Percentiles rank a stretch among this genome's conserved stretches.
phyloP scores from a whole-genome alignment of 2,329 filamentous ascomycete genomes.

The Nannizziopsis barbatae region DNA sequence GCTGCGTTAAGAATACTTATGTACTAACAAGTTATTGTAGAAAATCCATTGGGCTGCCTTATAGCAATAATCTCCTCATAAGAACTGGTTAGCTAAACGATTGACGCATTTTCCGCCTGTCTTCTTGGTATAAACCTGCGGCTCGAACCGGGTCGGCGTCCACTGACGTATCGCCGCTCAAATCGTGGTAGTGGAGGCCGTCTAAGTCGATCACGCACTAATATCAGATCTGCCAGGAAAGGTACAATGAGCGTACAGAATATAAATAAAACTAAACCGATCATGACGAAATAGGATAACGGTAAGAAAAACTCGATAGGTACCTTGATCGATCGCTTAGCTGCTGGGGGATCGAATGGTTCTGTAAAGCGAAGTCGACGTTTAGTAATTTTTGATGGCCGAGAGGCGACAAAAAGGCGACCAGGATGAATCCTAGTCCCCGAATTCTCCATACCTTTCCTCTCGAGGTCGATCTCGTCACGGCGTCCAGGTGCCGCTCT shows the following conservation, averaged over 20 bases:
- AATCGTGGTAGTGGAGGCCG: no score
- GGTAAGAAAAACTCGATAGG: neutral
- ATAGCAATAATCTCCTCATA: no score
- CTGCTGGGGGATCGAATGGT: neutral
- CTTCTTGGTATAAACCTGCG: no score
- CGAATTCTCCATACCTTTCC: constrained; percentile 2
- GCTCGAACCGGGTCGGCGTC: no score
- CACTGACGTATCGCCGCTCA: no score
- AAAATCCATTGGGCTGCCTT: no score
- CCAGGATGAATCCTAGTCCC: neutral
- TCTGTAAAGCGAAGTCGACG: no score
- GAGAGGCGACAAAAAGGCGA: neutral
- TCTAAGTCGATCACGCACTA: no score
- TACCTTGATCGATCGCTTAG: constrained; percentile 4
- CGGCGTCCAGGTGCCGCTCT: neutral
- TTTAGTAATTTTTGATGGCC: neutral
- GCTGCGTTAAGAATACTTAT: no score
- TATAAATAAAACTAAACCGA: neutral
- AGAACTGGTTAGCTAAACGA: no score
- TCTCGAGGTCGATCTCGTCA: neutral
- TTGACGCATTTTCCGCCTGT: no score
- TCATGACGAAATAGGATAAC: neutral
- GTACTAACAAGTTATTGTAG: no score
- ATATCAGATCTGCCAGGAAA: neutral
- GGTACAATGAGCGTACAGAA: neutral